Conservation (phyloP, 345 rosid genomes). For the Isatis tinctoria region DNA sequence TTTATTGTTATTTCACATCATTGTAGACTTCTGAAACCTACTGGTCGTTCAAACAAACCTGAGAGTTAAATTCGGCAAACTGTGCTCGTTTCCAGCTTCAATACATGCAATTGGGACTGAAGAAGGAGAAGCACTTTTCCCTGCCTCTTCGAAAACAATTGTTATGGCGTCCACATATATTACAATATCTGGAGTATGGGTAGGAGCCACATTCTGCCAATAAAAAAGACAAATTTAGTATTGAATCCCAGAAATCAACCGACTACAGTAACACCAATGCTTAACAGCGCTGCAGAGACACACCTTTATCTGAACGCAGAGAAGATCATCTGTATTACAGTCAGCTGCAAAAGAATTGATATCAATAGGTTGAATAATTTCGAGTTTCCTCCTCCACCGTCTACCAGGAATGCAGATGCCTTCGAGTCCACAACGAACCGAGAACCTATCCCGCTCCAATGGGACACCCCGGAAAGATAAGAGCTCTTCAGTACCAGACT, state of each 20-base stretch:
- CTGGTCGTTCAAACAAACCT: slow-evolving; percentile 33
- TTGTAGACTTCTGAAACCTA: slow-evolving; percentile 9
- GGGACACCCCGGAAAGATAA: slow-evolving; percentile 87
- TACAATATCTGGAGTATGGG: slow-evolving; percentile 62
- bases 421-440: slow-evolving; percentile 91
- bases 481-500: slow-evolving; percentile 53
- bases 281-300: slow-evolving; percentile 7
- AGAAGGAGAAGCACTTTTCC: slow-evolving; percentile 63
- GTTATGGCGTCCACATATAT: slow-evolving; percentile 85
- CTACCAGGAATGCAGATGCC: slow-evolving; percentile 90
- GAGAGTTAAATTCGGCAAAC: slow-evolving; percentile 87
- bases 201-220: slow-evolving; percentile 87
- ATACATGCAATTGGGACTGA: slow-evolving; percentile 89
- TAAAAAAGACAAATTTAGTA: not conserved
- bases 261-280: slow-evolving; percentile 2
- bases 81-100: slow-evolving; percentile 81
- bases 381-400: slow-evolving; percentile 92
- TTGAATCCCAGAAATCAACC: not conserved
- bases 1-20: not conserved
- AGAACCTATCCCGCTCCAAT: slow-evolving; percentile 82
- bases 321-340: slow-evolving; percentile 93
- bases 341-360: slow-evolving; percentile 78
- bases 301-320: slow-evolving; percentile 95
- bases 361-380: slow-evolving; percentile 86
- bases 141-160: slow-evolving; percentile 80